These are phyloP conservation scores for Rhodosporidiobolus sp. DNA, from an alignment of 768 basidiomycete species.

Conservation along the genomic window DNA sequence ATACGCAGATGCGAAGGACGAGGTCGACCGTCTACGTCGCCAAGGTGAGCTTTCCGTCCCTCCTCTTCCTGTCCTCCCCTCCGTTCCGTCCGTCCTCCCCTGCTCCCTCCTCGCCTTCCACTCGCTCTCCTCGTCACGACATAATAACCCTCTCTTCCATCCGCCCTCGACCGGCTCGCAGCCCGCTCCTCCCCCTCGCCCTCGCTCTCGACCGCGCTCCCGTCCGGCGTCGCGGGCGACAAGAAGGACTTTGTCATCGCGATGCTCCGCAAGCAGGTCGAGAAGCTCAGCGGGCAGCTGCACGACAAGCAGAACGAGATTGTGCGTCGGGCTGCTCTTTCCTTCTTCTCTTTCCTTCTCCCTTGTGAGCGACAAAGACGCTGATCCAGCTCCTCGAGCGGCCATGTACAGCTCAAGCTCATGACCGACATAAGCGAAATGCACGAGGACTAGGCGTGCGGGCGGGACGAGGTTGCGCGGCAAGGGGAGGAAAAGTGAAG, in stretches of 20 bases:
- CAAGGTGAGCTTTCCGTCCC: too few species aligned
- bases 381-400: not conserved
- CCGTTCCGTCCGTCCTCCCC: not conserved
- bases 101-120: not conserved
- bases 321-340: not conserved
- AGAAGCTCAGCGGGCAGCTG: not conserved
- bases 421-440: too few species aligned
- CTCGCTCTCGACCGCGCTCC: not conserved
- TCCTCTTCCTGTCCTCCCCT: too few species aligned
- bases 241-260: slow-evolving; percentile 13
- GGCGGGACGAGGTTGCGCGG: too few species aligned
- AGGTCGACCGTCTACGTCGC: not conserved
- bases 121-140: too few species aligned
- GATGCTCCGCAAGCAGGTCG: not conserved
- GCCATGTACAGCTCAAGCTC: too few species aligned
- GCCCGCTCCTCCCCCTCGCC: not conserved
- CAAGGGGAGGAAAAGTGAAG: too few species aligned
- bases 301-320: slow-evolving; percentile 3
- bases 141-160: not conserved
- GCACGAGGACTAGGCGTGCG: too few species aligned
- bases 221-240: not conserved
- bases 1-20: not conserved
- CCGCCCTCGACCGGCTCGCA: not conserved
- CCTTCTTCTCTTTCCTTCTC: not conserved
- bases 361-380: not conserved